Percentiles rank a stretch among this genome's conserved stretches.
These are phyloP conservation scores for Hevea brasiliensis DNA, from an alignment of 345 rosid genomes.

Conservation along the genomic window DNA sequence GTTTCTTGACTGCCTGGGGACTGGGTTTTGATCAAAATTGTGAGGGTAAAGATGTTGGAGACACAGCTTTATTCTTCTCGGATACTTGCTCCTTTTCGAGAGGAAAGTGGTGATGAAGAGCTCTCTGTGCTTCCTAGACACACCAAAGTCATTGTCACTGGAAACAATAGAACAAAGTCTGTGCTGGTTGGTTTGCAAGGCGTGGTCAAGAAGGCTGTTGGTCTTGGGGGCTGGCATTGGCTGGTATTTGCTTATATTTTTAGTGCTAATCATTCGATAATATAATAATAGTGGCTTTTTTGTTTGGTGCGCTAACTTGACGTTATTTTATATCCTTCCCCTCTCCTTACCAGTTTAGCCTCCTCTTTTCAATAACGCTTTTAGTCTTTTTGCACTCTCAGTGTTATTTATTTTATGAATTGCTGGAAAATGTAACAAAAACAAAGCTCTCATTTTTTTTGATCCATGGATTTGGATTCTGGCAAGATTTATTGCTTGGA, in stretches of 20 bases:
- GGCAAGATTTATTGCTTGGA: too few relatives aligned
- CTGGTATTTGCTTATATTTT: constrained; percentile 41
- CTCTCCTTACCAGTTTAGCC: too few relatives aligned
- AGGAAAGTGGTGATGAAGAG: constrained; percentile 68
- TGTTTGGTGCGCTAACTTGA: not conserved
- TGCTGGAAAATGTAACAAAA: too few relatives aligned
- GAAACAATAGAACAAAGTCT: constrained; percentile 70
- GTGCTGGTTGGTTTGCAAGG: constrained; percentile 70
- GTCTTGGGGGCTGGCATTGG: constrained; percentile 86
- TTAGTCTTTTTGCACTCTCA: too few relatives aligned
- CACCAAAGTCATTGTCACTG: constrained; percentile 69
- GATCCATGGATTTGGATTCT: too few relatives aligned
- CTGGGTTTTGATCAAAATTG: not conserved
- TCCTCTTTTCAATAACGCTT: too few relatives aligned
- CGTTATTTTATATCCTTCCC: not conserved
- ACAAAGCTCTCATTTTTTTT: too few relatives aligned
- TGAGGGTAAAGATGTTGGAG: constrained; percentile 38
- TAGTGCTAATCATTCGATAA: not conserved
- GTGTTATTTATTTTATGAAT: too few relatives aligned
- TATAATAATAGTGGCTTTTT: not conserved
- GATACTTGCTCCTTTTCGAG: constrained; percentile 51
- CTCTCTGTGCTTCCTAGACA: constrained; percentile 72
- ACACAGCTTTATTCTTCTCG: constrained; percentile 45
- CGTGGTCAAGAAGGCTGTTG: constrained; percentile 76
- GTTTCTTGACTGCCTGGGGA: too few relatives aligned